Base-by-base conservation (phyloP, 2,329 filamentous ascomycete genomes). In the Ilyonectria mors-panacis region DNA sequence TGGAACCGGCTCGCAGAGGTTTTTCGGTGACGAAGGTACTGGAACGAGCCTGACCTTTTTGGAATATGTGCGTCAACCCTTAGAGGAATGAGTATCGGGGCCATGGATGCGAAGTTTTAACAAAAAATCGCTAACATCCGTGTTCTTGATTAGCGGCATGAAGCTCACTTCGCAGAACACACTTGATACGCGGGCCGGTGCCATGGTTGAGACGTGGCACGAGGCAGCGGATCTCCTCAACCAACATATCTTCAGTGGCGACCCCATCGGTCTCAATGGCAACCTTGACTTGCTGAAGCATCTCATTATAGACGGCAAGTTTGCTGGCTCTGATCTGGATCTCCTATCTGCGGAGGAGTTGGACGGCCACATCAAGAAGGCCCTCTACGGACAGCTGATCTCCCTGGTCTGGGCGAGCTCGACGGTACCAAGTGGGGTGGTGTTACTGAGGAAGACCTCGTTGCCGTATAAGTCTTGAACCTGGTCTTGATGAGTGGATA, bases 361-460 rank as follows among this genome's bases (percentile, higher is more conserved):
- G 6, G 28, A 60, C n/a, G 21, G 30, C 21, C 35, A 61, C 15
- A 44, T 59, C n/a, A 45, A 44, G 26, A 51, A 58, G 15, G 54
- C 48, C n/a, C 59, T 59, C 39, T 54, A 59, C 9, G 55, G 37
- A 6, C 48, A 66, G 47, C 57, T 66, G 21, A 67, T 59, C 63
- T 33, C 19, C 64, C 51, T 8, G 45, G 23, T 4, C 19, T 63
- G 12, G 48, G 47, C 3, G 55, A 63, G 35, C 54, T 61, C 12
- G 66, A 59, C 15, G 56, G 37, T 15, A 55, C 35, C 6, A 61
- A 60, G 59, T 63, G 59, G 59, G 51, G 56, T 53, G 57, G 63
- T 13, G 47, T 59, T 13, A 58, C 48, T 6, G 30, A 51, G 17
- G 50, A 68, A 6, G 35, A 63, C n/a, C 21, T 60, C 10, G 45